These are phyloP conservation scores for Globisporangium barbulae DNA, from an alignment of 352 stramenopile genomes.

Conservation along the genomic window DNA sequence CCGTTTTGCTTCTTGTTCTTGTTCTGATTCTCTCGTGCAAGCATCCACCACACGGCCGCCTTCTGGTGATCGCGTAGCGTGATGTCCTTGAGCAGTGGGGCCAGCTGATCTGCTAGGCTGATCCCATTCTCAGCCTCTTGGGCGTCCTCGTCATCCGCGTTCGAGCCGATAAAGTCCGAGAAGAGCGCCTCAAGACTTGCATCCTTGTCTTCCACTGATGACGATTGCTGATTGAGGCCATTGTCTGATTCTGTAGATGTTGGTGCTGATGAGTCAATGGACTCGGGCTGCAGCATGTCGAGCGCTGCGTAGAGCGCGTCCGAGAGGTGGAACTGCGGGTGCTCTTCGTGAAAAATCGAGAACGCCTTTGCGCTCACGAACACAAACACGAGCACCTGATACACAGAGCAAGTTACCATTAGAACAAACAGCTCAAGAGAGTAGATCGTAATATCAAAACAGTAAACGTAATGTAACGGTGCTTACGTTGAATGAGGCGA, in stretches of 20 bases:
- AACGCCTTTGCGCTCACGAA: conserved; percentile 61
- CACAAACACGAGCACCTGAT: conserved; percentile 48
- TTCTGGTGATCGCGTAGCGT: conserved; percentile 80
- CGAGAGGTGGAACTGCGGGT: conserved; percentile 61
- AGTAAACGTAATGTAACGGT: not conserved
- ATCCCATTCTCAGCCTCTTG: not conserved
- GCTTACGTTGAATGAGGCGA: conserved; percentile 58
- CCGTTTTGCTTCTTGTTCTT: conserved; percentile 6
- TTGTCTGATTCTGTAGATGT: conserved; percentile 2
- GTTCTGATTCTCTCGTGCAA: conserved; percentile 68
- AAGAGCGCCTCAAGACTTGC: conserved; percentile 65
- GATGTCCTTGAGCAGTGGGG: conserved; percentile 54
- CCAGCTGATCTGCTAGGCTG: conserved; percentile 36
- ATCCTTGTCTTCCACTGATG: conserved; percentile 22
- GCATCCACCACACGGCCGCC: conserved; percentile 83
- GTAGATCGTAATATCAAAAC: not conserved
- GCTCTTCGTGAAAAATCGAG: conserved; percentile 53
- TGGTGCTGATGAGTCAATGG: not conserved
- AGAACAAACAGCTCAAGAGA: not conserved
- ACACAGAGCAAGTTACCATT: not conserved
- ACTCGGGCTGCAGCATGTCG: conserved; percentile 34
- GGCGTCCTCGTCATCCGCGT: conserved; percentile 16
- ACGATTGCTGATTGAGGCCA: not conserved
- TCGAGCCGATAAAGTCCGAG: conserved; percentile 48
- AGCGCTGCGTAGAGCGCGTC: conserved; percentile 57